Base-by-base conservation (phyloP, 352 stramenopile genomes). In the Phytophthora quininea region DNA sequence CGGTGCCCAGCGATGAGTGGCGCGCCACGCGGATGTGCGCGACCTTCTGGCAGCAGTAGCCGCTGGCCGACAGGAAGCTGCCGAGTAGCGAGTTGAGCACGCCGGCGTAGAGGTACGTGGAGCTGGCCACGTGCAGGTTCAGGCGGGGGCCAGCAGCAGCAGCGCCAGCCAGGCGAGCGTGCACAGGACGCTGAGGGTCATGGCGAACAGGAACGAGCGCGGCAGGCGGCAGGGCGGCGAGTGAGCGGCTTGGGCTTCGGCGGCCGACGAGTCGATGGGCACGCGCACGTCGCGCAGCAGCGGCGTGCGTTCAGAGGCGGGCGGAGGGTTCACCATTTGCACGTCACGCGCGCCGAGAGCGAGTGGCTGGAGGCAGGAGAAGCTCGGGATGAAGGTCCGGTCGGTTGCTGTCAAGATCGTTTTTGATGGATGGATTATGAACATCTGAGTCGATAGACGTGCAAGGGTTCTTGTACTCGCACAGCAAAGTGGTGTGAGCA, bases 21-120 rank as follows among this genome's bases (percentile, higher is more conserved):
- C 59, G 59, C 45, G 87, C 71, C 49, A 91, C 78, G 52, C 79
- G 80, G 32, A 79, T 74, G 58, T 93, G 85, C 24, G 85, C 83
- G 46, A 75, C 83, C 53, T 93, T 93, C 56, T 93, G 85, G 54
- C 85, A 93, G 68, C 83, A 93, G 52, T 93, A 93, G 60, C 85
- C 85, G 37, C 85, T 92, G 42, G 85, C 85, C 3, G 83, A 91
- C 43, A 93, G 69, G 47, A 92, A 93, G 33, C 81, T 90, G 24
- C 85, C 85, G 11, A 93, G 68, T 46, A 93, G 55, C 45, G 83
- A 91, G 69, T 92, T 93, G 56, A 92, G 56, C 45, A 93, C 78
- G 32, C 85, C 82, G 0, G 82, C 81, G 59, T 91, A 93, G 33
- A 93, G 72, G 45, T 81, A 83, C 29, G 83, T 54, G 11, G 61